phyloP scores from a whole-genome alignment of 225 moss, liverwort and hornwort genomes.

The Rhytidiadelphus loreus region DNA sequence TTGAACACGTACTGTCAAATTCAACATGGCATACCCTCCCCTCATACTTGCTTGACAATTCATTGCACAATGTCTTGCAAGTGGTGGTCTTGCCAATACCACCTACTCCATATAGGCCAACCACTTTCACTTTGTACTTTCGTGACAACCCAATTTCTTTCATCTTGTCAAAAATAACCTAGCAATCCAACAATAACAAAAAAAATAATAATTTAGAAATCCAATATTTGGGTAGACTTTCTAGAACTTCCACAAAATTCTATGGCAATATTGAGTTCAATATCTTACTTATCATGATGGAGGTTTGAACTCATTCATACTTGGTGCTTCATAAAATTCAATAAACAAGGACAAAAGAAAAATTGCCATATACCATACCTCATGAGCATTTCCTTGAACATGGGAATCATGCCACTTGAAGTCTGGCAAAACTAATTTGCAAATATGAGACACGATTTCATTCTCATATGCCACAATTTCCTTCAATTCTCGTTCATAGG shows the following conservation, averaged over 20 bases:
- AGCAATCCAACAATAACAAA: too few relatives aligned
- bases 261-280: background rate
- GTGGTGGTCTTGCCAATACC: background rate
- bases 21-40: background rate
- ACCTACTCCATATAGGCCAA: background rate
- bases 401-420: background rate
- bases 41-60: background rate
- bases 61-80: background rate
- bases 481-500: background rate
- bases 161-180: background rate
- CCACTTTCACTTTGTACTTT: background rate
- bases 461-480: background rate
- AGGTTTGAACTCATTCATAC: accelerated
- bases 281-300: too few relatives aligned
- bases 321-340: background rate
- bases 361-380: accelerated
- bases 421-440: accelerated
- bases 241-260: background rate
- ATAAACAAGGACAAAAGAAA: background rate
- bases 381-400: background rate
- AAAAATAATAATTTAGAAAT: accelerated
- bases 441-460: background rate
- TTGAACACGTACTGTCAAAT: background rate
- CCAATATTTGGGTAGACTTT: background rate
- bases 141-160: background rate